Conservation (phyloP, 2,329 filamentous ascomycete species). For the Trichoderma gracile region DNA sequence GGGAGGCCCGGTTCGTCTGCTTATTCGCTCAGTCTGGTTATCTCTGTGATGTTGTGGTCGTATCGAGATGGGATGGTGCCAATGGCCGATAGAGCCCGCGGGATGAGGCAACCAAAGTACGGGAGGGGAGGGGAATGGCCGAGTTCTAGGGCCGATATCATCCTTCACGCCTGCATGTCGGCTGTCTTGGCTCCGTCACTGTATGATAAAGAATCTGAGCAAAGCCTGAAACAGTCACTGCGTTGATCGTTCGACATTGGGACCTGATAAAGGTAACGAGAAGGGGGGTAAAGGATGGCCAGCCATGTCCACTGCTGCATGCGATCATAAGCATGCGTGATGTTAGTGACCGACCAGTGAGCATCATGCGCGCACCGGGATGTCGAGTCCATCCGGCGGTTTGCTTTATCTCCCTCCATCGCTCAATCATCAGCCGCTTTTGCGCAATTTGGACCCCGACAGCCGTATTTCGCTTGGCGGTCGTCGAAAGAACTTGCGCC, state of each 20-base stretch:
- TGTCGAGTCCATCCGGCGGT: slow-evolving; percentile 2
- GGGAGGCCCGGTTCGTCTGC: not conserved
- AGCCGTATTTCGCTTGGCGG: slow-evolving; percentile 4
- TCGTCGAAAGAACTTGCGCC: not conserved
- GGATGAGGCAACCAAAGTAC: not conserved
- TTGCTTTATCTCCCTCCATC: slow-evolving; percentile 20
- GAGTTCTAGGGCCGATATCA: not conserved
- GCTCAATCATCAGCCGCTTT: slow-evolving; percentile 11
- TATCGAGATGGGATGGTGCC: not conserved
- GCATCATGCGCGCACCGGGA: not conserved
- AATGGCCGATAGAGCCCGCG: slow-evolving; percentile 6
- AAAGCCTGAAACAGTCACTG: not conserved
- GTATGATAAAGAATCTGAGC: not conserved
- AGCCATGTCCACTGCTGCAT: slow-evolving; percentile 1
- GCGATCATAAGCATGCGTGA: not conserved
- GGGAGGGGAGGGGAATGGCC: not conserved
- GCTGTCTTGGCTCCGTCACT: not conserved
- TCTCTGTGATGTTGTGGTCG: slow-evolving; percentile 14
- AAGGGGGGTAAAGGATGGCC: not conserved
- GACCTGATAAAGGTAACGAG: not conserved
- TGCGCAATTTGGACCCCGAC: slow-evolving; percentile 21
- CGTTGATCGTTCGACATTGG: not conserved
- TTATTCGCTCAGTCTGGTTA: slow-evolving; percentile 19
- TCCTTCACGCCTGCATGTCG: not conserved
- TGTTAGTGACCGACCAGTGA: not conserved